Evolutionary conservation across 805 yeast species (phyloP).

Genomic region (Yueomyces sinensis): DNA sequence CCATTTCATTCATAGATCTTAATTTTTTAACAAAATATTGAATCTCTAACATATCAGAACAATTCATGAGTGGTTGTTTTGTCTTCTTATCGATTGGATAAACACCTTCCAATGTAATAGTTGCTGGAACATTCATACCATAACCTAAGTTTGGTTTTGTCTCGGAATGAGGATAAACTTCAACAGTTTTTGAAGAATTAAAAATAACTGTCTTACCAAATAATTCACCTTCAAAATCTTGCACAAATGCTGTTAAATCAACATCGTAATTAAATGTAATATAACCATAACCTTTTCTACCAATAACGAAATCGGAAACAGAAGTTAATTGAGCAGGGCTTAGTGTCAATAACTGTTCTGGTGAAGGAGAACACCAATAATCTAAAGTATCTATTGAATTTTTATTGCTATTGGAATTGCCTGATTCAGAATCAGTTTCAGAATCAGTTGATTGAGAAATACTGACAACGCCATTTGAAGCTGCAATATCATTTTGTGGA

Average conservation of each 20-base stretch:
- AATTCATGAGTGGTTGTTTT: slow-evolving; percentile 15
- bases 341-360: slow-evolving; percentile 33
- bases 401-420: background rate
- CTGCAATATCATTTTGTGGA: background rate
- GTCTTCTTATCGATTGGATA: slow-evolving; percentile 32
- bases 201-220: slow-evolving; percentile 35
- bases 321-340: slow-evolving; percentile 35
- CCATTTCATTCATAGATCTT: slow-evolving; percentile 52
- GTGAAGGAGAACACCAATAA: slow-evolving; percentile 65
- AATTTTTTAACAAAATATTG: slow-evolving; percentile 37
- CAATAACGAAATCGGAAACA: slow-evolving; percentile 53
- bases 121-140: slow-evolving; percentile 69
- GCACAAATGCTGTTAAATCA: slow-evolving; percentile 44
- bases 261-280: slow-evolving; percentile 55
- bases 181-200: slow-evolving; percentile 35
- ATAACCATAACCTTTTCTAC: slow-evolving; percentile 56
- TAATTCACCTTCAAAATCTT: slow-evolving; percentile 23
- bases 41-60: slow-evolving; percentile 29
- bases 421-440: background rate
- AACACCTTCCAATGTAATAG: slow-evolving; percentile 49
- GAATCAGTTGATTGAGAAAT: background rate
- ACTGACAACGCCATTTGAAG: background rate
- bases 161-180: slow-evolving; percentile 46
- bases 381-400: slow-evolving; percentile 6
- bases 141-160: slow-evolving; percentile 48